phyloP scores from a whole-genome alignment of 2,329 filamentous ascomycete species.

The Xenosphaeropsis pyriputrescens region DNA sequence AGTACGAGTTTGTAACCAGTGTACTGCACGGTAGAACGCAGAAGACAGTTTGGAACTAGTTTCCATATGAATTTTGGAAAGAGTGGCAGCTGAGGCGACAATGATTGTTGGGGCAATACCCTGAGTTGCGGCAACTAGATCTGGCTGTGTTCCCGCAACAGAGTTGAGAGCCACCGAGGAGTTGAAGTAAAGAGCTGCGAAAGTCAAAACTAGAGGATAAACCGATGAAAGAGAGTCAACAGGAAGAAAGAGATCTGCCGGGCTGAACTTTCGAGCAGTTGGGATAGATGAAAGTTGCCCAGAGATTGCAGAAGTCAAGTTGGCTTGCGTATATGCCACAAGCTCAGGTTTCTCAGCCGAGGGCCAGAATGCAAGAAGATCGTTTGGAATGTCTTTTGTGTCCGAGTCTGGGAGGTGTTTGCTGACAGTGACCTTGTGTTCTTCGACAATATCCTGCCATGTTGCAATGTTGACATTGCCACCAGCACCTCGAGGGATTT shows the following conservation, averaged over 20 bases:
- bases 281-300: constrained; percentile 67
- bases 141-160: constrained; percentile 58
- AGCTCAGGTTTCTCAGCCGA: constrained; percentile 46
- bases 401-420: constrained; percentile 50
- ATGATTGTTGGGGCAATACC: constrained; percentile 71
- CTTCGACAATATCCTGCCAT: constrained; percentile 80
- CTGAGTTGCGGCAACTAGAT: constrained; percentile 59
- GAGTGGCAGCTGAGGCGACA: constrained; percentile 60
- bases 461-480: constrained; percentile 69
- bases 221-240: constrained; percentile 68
- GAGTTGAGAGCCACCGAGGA: constrained; percentile 80
- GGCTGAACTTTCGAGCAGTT: constrained; percentile 54
- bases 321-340: constrained; percentile 67
- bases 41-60: constrained; percentile 44
- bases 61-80: constrained; percentile 51
- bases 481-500: constrained; percentile 64
- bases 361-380: constrained; percentile 55
- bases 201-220: constrained; percentile 65
- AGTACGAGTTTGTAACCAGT: constrained; percentile 56
- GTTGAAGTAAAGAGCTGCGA: constrained; percentile 74
- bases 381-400: constrained; percentile 33
- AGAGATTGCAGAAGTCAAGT: constrained; percentile 77
- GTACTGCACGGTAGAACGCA: constrained; percentile 49
- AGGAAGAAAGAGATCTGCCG: constrained; percentile 70
- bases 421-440: constrained; percentile 42